phyloP scores from a whole-genome alignment of 2,329 filamentous ascomycete genomes.

The Pyrenophora teres region DNA sequence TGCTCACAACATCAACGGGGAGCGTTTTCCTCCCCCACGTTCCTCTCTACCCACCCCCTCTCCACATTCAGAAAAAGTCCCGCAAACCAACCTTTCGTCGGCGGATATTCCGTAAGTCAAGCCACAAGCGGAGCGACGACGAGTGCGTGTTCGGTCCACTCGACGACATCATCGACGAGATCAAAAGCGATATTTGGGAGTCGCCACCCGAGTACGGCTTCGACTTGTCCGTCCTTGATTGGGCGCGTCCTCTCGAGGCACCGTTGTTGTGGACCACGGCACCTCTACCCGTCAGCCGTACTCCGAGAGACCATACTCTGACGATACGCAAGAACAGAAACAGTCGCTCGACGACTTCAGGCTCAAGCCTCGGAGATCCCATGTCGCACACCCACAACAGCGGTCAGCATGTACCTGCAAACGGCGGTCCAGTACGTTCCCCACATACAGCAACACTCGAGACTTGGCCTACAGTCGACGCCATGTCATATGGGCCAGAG shows the following conservation, averaged over 20 bases:
- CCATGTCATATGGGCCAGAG: not conserved
- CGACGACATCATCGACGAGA: conserved; percentile 45
- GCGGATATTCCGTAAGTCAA: conserved; percentile 31
- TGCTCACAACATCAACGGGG: conserved; percentile 18
- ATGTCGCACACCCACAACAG: conserved; percentile 20
- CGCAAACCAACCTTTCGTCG: conserved; percentile 34
- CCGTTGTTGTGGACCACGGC: conserved; percentile 29
- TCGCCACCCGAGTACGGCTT: conserved; percentile 20
- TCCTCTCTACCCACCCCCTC: conserved; percentile 33
- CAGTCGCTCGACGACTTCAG: conserved; percentile 37
- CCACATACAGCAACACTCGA: not conserved
- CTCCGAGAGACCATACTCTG: conserved; percentile 38
- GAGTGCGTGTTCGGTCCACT: conserved; percentile 28
- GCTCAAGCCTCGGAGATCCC: conserved; percentile 25
- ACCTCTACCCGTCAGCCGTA: conserved; percentile 37
- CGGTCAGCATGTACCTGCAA: conserved; percentile 15
- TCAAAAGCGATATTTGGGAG: conserved; percentile 36
- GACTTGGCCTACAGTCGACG: conserved; percentile 23
- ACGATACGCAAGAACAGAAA: conserved; percentile 41
- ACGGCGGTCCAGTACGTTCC: conserved; percentile 9
- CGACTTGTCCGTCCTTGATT: conserved; percentile 18
- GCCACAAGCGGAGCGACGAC: conserved; percentile 8
- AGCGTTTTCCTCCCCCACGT: conserved; percentile 16
- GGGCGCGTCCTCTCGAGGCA: conserved; percentile 23
- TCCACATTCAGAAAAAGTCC: conserved; percentile 37